A percentile compares a stretch with the other conserved stretches of the same genome.
These are phyloP conservation scores for Taxillus chinensis DNA, from an alignment of 164 flowering plant species.

Conservation along the genomic window DNA sequence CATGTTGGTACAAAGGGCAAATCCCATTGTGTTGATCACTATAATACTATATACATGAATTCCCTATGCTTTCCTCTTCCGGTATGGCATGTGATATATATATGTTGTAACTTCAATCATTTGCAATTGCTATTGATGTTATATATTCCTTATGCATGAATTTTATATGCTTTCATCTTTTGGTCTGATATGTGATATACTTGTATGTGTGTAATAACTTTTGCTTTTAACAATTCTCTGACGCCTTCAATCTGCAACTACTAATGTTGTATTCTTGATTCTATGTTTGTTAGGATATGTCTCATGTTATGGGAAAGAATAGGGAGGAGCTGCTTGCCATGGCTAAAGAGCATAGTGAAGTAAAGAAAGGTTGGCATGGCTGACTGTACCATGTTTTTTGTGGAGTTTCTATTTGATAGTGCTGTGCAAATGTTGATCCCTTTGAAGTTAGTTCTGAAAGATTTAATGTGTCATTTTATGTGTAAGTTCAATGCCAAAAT, in stretches of 20 bases:
- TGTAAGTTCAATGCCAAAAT: too few relatives aligned
- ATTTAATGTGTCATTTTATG: too few relatives aligned
- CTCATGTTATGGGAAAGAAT: slow-evolving; percentile 4
- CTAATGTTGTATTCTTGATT: too few relatives aligned
- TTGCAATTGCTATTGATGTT: too few relatives aligned
- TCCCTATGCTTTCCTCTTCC: slow-evolving; percentile 40
- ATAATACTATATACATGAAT: slow-evolving; percentile 22
- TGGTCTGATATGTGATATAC: background rate
- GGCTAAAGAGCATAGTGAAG: slow-evolving; percentile 3
- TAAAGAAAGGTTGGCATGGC: background rate
- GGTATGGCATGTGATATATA: slow-evolving; percentile 13
- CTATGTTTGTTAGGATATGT: slow-evolving; percentile 22
- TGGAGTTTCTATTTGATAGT: too few relatives aligned
- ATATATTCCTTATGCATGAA: background rate
- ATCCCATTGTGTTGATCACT: slow-evolving; percentile 33
- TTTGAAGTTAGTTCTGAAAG: too few relatives aligned
- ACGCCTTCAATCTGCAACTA: too few relatives aligned
- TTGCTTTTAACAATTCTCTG: too few relatives aligned
- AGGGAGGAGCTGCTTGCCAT: slow-evolving; percentile 2
- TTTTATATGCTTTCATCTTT: background rate
- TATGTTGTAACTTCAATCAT: too few relatives aligned
- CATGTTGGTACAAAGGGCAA: slow-evolving; percentile 43
- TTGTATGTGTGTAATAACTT: too few relatives aligned
- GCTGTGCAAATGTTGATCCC: too few relatives aligned
- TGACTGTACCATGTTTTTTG: background rate